These are phyloP conservation scores for Peterozyma toletana DNA, from an alignment of 805 yeast species.

Conservation along the genomic window DNA sequence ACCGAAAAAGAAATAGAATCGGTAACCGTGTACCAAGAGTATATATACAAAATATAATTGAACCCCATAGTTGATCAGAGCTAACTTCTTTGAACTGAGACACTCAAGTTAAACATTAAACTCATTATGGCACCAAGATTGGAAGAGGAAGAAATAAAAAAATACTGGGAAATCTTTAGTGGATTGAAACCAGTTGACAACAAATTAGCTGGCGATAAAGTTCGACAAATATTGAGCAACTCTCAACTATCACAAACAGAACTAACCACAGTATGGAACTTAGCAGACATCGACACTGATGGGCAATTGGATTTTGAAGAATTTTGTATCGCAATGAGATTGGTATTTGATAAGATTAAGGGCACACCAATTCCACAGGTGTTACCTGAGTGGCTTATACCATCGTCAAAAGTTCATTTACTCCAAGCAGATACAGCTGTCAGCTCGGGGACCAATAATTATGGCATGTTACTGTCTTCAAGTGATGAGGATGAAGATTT, in stretches of 20 bases:
- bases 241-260: slow-evolving; percentile 76
- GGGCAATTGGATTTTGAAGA: slow-evolving; percentile 94
- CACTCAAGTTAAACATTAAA: too few species aligned
- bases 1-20: too few species aligned
- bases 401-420: slow-evolving; percentile 79
- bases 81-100: too few species aligned
- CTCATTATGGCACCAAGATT: slow-evolving; percentile 40
- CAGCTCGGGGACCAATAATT: slow-evolving; percentile 16
- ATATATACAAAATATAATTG: too few species aligned
- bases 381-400: slow-evolving; percentile 89
- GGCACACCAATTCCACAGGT: slow-evolving; percentile 60
- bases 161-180: slow-evolving; percentile 95
- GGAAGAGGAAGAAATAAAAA: slow-evolving; percentile 93
- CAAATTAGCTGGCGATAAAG: slow-evolving; percentile 77
- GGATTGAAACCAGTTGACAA: slow-evolving; percentile 80
- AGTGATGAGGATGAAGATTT: slow-evolving; percentile 59
- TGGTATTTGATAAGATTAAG: slow-evolving; percentile 86
- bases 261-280: slow-evolving; percentile 80
- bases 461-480: slow-evolving; percentile 1
- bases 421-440: slow-evolving; percentile 78
- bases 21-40: too few species aligned
- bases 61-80: too few species aligned
- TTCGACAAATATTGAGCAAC: slow-evolving; percentile 80
- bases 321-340: slow-evolving; percentile 94
- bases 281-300: slow-evolving; percentile 89